A percentile compares a stretch with the other conserved stretches of the same genome.
Evolutionary conservation across 2,329 filamentous ascomycete species (phyloP).

Genomic region (Cladorrhinum sp.): DNA sequence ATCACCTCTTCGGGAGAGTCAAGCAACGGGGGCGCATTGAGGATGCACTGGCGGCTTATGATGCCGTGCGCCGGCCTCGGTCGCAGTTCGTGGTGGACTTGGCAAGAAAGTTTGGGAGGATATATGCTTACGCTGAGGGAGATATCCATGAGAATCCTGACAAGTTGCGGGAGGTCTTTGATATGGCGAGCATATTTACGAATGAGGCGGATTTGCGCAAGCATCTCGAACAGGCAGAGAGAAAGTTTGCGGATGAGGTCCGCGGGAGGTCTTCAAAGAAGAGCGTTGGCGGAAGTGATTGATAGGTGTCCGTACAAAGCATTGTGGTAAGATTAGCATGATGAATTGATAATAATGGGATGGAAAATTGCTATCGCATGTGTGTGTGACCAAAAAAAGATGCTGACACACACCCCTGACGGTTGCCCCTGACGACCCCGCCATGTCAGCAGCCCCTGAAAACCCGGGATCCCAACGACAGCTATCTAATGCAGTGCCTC

Average conservation of each 20-base stretch:
- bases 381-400: no score
- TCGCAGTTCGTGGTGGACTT: constrained; percentile 33
- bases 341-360: no score
- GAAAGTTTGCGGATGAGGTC: neutral
- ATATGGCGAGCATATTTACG: constrained; percentile 29
- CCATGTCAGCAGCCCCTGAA: neutral
- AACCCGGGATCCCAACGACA: neutral
- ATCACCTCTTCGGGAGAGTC: constrained; percentile 26
- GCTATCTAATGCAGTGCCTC: constrained; percentile 26
- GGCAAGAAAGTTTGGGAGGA: constrained; percentile 27
- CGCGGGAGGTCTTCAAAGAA: neutral
- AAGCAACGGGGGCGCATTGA: constrained; percentile 16
- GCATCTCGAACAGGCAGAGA: constrained; percentile 1
- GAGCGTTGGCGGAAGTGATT: neutral
- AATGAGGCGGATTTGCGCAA: constrained; percentile 32
- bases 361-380: no score
- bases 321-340: no score
- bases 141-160: constrained; percentile 32
- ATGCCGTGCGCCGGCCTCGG: constrained; percentile 29
- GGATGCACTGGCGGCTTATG: constrained; percentile 30
- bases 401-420: neutral
- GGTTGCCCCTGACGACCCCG: neutral
- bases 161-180: constrained; percentile 30
- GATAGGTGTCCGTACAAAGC: no score
- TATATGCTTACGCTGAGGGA: constrained; percentile 25